These are phyloP conservation scores for Nakazawaea populi DNA, from an alignment of 805 yeast species.

Conservation along the genomic window DNA sequence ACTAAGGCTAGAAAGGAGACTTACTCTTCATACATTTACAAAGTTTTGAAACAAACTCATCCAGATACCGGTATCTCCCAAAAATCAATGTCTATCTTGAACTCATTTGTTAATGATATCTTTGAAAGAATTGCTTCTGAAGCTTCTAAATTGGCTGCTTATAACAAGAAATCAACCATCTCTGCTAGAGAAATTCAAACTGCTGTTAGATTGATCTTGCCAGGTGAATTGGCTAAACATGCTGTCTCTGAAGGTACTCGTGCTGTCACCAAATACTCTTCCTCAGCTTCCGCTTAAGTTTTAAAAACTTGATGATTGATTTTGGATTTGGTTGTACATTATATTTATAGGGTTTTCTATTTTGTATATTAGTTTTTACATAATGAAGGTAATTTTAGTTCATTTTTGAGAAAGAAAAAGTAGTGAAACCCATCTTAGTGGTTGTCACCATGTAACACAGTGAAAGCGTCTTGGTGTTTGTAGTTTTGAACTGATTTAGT, in stretches of 20 bases:
- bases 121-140: conserved; percentile 97
- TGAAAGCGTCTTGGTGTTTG: too few relatives aligned
- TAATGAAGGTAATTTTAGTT: conserved; percentile 10
- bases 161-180: conserved; percentile 96
- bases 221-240: conserved; percentile 98
- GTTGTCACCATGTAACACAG: too few relatives aligned
- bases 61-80: conserved; percentile 99
- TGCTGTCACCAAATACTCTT: conserved; percentile 95
- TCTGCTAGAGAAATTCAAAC: conserved; percentile 98
- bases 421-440: too few relatives aligned
- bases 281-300: conserved; percentile 39
- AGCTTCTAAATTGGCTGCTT: conserved; percentile 97
- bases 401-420: background rate
- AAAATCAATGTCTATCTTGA: conserved; percentile 97
- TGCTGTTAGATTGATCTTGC: conserved; percentile 95
- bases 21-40: conserved; percentile 96
- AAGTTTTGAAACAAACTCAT: conserved; percentile 97
- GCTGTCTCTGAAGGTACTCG: conserved; percentile 98
- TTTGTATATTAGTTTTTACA: conserved; percentile 12
- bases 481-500: too few relatives aligned
- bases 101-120: conserved; percentile 96
- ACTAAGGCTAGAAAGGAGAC: conserved; percentile 96
- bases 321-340: conserved; percentile 4
- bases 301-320: background rate
- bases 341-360: conserved; percentile 10